Base-by-base conservation (phyloP, 2,329 filamentous ascomycete species). In the Phoma sp. region DNA sequence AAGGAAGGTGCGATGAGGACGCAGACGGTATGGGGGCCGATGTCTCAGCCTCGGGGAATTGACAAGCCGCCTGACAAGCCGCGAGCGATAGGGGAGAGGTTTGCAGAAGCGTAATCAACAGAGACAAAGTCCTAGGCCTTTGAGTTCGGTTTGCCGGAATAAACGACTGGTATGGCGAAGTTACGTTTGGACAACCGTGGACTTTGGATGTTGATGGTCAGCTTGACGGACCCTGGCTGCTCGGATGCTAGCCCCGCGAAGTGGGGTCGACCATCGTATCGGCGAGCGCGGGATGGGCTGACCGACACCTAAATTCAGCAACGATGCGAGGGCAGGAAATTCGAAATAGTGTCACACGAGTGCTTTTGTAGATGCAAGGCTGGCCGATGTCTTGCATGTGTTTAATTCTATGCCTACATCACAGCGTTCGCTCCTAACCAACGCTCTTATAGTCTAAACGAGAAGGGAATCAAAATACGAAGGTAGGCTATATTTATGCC, bases 401-500 rank as follows among this genome's bases (percentile, higher is more conserved):
- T 13, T 33, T 46, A 44, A 47, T 55, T 52, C 40, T 60, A 57
- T 38, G 47, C 52, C 54, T 57, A 59, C 50, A 49, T 56, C 38
- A 40, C 37, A 36, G 41, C 52, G 30, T 61, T 37, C 43, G 43
- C 36, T 52, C 52, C 50, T 55, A 55, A 43, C 39, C 44, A 56
- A 56, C 44, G 46, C 53, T 46, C 42, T 25, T 38, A 27, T 50
- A 37, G 46, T 55, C 46, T 50, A 55, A 47, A 47, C 40, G 45
- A 55, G 43, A 55, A 51, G 32, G 50, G 42, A 29, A 64, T 52
- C 25, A 52, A 40, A 29, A 10, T 13, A 42, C 22, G 27, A 49
- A 24, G 33, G 30, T 11, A 18, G 25, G 40, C 13, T 36, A 32
- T 18, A 22, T 47, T 56, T 66, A 88, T 65, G 79, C 81, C 85